Conservation (phyloP, 768 basidiomycete genomes). For the Boletus rex-veris region DNA sequence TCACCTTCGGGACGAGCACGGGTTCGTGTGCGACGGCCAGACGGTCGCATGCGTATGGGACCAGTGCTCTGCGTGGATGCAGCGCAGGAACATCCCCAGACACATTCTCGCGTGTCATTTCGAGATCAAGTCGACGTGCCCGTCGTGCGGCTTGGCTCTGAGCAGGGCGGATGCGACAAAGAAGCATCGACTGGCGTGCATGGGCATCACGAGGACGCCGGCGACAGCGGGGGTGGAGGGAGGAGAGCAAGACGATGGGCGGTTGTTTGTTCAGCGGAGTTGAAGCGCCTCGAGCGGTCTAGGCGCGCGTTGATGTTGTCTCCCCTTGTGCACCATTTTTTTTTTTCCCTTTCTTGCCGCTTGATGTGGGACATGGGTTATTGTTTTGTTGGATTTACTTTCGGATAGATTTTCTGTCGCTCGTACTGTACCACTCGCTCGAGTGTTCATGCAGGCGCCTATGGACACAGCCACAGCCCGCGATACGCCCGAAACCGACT, state of each 20-base stretch:
- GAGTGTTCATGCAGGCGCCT: too few species aligned
- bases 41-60: slow-evolving; percentile 16
- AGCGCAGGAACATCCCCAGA: slow-evolving; percentile 25
- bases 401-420: too few species aligned
- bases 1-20: slow-evolving; percentile 21
- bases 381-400: too few species aligned
- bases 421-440: too few species aligned
- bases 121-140: slow-evolving; percentile 21
- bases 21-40: slow-evolving; percentile 18
- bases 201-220: not conserved
- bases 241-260: slow-evolving; percentile 1
- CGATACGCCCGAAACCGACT: too few species aligned
- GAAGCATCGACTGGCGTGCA: slow-evolving; percentile 19
- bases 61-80: slow-evolving; percentile 12
- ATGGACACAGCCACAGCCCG: too few species aligned
- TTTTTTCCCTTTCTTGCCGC: too few species aligned
- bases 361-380: too few species aligned
- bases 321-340: not conserved
- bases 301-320: not conserved
- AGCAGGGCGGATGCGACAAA: slow-evolving; percentile 23
- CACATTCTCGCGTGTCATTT: slow-evolving; percentile 26
- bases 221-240: not conserved
- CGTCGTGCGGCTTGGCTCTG: slow-evolving; percentile 12
- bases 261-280: slow-evolving; percentile 9
- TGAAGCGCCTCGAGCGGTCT: slow-evolving; percentile 5